Percentiles rank a stretch among this genome's conserved stretches.
Evolutionary conservation across 1,284 basidiomycete genomes (phyloP).

Genomic region (Fistulina hepatica): DNA sequence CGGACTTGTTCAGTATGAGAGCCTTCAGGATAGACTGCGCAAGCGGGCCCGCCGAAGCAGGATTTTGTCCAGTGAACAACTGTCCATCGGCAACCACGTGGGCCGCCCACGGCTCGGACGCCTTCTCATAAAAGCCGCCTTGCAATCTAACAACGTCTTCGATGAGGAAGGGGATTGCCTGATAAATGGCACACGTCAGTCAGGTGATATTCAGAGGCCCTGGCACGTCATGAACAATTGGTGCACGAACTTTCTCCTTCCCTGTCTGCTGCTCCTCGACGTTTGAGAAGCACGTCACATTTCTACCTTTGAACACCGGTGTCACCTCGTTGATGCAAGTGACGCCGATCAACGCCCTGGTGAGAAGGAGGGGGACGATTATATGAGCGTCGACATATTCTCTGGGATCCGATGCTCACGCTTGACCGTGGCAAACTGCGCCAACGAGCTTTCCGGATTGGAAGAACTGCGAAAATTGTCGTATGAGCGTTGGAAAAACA

Average conservation of each 20-base stretch:
- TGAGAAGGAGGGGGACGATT: too few species aligned
- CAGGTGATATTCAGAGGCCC: too few species aligned
- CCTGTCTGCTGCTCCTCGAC: slow-evolving; percentile 37
- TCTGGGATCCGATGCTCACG: too few species aligned
- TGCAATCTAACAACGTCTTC: slow-evolving; percentile 38
- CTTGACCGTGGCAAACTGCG: slow-evolving; percentile 53
- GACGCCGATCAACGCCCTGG: slow-evolving; percentile 31
- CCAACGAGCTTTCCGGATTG: slow-evolving; percentile 32
- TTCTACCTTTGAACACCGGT: slow-evolving; percentile 38
- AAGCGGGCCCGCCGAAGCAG: slow-evolving; percentile 44
- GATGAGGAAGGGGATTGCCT: slow-evolving; percentile 42
- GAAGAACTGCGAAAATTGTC: slow-evolving; percentile 35
- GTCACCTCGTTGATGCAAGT: slow-evolving; percentile 30
- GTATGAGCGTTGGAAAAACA: too few species aligned
- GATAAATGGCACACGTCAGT: too few species aligned
- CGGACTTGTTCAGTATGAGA: too few species aligned
- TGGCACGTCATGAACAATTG: too few species aligned
- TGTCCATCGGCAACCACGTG: slow-evolving; percentile 34
- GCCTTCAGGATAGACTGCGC: slow-evolving; percentile 38
- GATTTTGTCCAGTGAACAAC: slow-evolving; percentile 62
- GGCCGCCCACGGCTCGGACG: slow-evolving; percentile 35
- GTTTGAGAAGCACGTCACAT: slow-evolving; percentile 46
- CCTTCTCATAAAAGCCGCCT: slow-evolving; percentile 40
- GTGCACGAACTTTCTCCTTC: too few species aligned
- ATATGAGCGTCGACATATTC: too few species aligned